phyloP scores from a whole-genome alignment of 352 stramenopile genomes.

The Pythium phragmiticola region DNA sequence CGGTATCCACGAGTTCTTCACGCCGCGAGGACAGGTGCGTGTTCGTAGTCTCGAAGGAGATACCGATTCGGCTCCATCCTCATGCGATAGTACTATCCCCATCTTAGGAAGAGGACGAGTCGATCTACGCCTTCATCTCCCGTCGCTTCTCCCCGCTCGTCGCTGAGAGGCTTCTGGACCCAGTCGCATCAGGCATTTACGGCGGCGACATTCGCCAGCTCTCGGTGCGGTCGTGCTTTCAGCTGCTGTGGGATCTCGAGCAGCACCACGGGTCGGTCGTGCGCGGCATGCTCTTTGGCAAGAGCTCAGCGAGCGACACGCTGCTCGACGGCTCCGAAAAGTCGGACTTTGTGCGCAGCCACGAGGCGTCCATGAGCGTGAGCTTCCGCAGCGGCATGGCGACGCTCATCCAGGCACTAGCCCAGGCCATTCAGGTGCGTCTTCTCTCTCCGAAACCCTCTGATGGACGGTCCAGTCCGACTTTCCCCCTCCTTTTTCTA shows the following conservation, averaged over 20 bases:
- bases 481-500: not conserved
- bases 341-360: slow-evolving; percentile 65
- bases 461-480: not conserved
- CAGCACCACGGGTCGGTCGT: slow-evolving; percentile 75
- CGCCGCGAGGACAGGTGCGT: slow-evolving; percentile 29
- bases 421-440: slow-evolving; percentile 39
- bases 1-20: slow-evolving; percentile 65
- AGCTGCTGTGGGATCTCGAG: slow-evolving; percentile 78
- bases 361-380: slow-evolving; percentile 80
- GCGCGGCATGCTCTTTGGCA: slow-evolving; percentile 64
- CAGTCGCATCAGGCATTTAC: slow-evolving; percentile 85
- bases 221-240: slow-evolving; percentile 80
- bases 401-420: slow-evolving; percentile 60
- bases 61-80: slow-evolving; percentile 58
- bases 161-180: slow-evolving; percentile 76
- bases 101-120: slow-evolving; percentile 59
- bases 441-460: too few species aligned
- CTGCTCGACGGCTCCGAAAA: slow-evolving; percentile 70
- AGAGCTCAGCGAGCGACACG: slow-evolving; percentile 27
- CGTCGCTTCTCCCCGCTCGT: slow-evolving; percentile 79
- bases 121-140: slow-evolving; percentile 75
- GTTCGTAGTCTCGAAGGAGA: slow-evolving; percentile 24
- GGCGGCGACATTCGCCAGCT: slow-evolving; percentile 79
- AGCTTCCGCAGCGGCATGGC: slow-evolving; percentile 82
- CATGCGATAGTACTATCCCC: not conserved